Conservation (phyloP, 2,329 filamentous ascomycete genomes). For the Scolecobasidium constrictum region DNA sequence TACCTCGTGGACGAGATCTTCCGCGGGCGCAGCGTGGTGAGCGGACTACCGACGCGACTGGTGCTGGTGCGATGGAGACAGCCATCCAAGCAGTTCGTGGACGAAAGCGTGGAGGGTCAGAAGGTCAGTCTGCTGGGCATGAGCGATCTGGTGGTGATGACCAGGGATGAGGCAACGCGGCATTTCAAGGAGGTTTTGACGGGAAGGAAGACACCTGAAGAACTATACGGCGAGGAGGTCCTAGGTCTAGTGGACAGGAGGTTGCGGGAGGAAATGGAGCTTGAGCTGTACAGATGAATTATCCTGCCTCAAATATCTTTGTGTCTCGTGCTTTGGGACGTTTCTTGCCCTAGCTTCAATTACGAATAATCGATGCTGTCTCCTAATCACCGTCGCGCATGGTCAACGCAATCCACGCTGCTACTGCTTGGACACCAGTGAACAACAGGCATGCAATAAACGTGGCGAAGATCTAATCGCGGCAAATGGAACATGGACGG, state of each 20-base stretch:
- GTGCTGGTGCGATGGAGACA: slow-evolving; percentile 71
- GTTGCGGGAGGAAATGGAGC: slow-evolving; percentile 54
- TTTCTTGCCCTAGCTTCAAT: too few species aligned
- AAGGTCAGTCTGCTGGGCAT: slow-evolving; percentile 61
- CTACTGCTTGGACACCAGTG: too few species aligned
- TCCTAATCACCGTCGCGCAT: too few species aligned
- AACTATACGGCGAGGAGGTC: slow-evolving; percentile 61
- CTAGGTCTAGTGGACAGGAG: slow-evolving; percentile 57
- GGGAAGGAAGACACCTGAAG: slow-evolving; percentile 53
- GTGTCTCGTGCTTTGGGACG: too few species aligned
- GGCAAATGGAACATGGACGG: too few species aligned
- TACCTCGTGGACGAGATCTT: slow-evolving; percentile 88
- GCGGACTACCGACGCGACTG: slow-evolving; percentile 68
- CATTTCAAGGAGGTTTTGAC: slow-evolving; percentile 75
- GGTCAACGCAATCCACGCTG: too few species aligned
- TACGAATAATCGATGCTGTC: too few species aligned
- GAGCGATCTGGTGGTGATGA: slow-evolving; percentile 77
- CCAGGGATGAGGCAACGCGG: slow-evolving; percentile 71
- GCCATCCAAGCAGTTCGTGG: slow-evolving; percentile 51
- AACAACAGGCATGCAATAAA: too few species aligned
- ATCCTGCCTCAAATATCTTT: too few species aligned
- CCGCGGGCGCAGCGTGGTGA: slow-evolving; percentile 70
- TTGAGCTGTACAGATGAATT: slow-evolving; percentile 34
- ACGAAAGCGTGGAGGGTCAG: slow-evolving; percentile 60
- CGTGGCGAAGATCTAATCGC: too few species aligned